Base-by-base conservation (phyloP, 345 rosid genomes). In the Punica granatum region DNA sequence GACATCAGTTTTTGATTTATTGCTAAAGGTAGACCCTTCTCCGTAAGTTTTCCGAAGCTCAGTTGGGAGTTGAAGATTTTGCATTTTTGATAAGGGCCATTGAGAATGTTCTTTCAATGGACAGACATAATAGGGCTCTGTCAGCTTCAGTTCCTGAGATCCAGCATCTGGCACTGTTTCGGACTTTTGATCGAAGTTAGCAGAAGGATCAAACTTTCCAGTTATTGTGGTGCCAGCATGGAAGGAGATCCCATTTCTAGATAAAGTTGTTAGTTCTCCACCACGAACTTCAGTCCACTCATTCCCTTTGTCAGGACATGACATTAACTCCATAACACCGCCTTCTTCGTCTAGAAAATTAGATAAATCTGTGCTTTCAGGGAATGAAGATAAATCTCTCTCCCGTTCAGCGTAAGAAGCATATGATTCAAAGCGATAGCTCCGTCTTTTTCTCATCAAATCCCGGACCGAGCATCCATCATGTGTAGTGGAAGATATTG, bases 391-490 rank as follows among this genome's bases (percentile, higher is more conserved):
- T 7, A 30, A n/a, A 61, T 66, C 37, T 54, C 44, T 65, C 49
- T 74, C 71, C 31, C 69, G 76, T 49, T 63, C 78, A 63, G 68
- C 0, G 3, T 19, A 16, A 65, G 58, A 73, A 70, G 51, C 28
- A 67, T 73, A 72, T 28, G 81, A 69, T 31, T 80, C 79, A 70
- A 74, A 75, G 53, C 67, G 84, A 77, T 70, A 63, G 74, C 72
- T 56, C 60, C 97, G 84, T 76, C 87, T 90, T 76, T 72, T 85
- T 67, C 97, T 85, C 97, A 90, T 93, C 86, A 93, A 76, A 72
- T 90, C 97, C 64, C 98, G 85, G 41, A 89, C 69, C 25, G 92
- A 89, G 79, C 84, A 78, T 70, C 78, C 85, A 67, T 60, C 80
- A 75, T 77, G 74, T 34, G 73, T 9, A 51, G 70, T 72, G 53